These are phyloP conservation scores for Lathyrus tuberosus DNA, from an alignment of 306 rosid genomes.

Conservation along the genomic window DNA sequence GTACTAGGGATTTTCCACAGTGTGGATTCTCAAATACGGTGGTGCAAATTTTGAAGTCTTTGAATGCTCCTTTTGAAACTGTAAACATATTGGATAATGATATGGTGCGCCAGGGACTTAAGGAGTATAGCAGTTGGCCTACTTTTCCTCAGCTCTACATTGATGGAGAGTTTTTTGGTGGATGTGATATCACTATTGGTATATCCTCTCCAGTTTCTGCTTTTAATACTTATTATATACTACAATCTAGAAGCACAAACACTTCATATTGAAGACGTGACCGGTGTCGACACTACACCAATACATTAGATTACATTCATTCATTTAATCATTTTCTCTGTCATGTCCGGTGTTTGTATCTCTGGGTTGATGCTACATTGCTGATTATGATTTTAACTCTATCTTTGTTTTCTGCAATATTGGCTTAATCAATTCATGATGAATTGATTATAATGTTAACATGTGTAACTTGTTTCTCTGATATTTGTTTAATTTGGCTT, in stretches of 20 bases:
- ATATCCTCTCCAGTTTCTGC: conserved; percentile 36
- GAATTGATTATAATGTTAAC: background rate
- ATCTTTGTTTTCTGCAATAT: conserved; percentile 2
- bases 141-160: conserved; percentile 96
- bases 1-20: conserved; percentile 88
- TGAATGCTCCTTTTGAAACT: conserved; percentile 75
- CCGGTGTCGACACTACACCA: background rate
- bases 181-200: conserved; percentile 98
- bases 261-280: background rate
- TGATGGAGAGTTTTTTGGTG: conserved; percentile 98
- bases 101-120: conserved; percentile 76
- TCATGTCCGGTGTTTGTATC: background rate
- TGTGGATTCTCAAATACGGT: conserved; percentile 96
- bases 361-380: background rate
- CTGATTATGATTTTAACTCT: background rate
- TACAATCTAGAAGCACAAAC: background rate
- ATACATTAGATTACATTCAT: background rate
- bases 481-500: conserved; percentile 29
- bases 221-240: background rate
- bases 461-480: background rate
- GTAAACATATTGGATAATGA: conserved; percentile 81
- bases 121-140: conserved; percentile 92
- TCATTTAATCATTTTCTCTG: background rate
- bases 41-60: conserved; percentile 86
- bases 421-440: background rate